Evolutionary conservation across 1,139 yeast genomes (phyloP), one percentile per base, ranked within the genome.

Genomic region (Schizosaccharomyces versatilis): DNA sequence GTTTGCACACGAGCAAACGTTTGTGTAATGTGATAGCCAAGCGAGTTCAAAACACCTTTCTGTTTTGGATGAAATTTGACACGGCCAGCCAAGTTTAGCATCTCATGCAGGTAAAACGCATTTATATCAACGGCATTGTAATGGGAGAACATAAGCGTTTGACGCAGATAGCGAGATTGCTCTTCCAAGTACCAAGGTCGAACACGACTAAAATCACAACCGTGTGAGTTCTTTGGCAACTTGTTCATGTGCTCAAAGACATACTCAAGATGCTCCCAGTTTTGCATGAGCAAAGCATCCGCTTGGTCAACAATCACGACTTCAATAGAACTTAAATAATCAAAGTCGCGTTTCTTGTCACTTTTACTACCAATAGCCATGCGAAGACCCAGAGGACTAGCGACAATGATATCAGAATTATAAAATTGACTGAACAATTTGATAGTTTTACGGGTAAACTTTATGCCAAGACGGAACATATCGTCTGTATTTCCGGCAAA

Each of bases 141-240:
- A 62, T 80, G 85, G 10, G 84, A 71, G 60, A 90, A 80, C 3
- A 84, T 72, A 63, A 93, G 68, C 0, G 84, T 78, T 67, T 90
- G 99, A 44, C 96, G 76, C 58, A 88, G 72, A 54, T 71, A 71
- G 58, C 71, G 73, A n/a, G 85, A 80, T 61, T 84, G 80, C 59
- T 85, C 94, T 63, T 90, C 88, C 59, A 90, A 79, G 48, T 81
- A 80, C 94, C 95, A 88, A 81, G 84, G 81, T 61, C 96, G 74
- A 51, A 90, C 80, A 62, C 99, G 75, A 56, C 93, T 80, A 66
- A 90, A 90, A 68, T 90, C 98, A 19, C 94, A 84, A 60, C 84
- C 94, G 57, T 74, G 79, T 57, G 82, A 78, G 62, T 82, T 81
- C 59, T 76, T 76, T 6, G 98, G 98, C 51, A 85, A 77, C 57